Percentiles rank a stretch among this genome's conserved stretches.
phyloP scores from a whole-genome alignment of 2,329 filamentous ascomycete species.

The Blastomyces parvus region DNA sequence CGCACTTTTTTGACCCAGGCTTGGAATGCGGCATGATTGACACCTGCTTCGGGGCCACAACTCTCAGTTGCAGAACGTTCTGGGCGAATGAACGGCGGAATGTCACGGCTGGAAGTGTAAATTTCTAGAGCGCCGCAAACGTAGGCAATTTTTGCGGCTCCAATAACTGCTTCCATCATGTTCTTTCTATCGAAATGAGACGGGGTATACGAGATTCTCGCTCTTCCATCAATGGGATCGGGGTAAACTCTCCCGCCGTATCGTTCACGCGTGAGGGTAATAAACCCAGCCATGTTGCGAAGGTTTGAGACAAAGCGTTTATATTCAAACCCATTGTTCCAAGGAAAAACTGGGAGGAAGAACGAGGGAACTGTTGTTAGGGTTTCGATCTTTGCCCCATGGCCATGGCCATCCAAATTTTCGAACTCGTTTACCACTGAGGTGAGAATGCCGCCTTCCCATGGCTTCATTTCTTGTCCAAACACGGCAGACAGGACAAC shows the following conservation, averaged over 20 bases:
- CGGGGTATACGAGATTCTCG: slow-evolving; percentile 59
- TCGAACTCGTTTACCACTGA: slow-evolving; percentile 67
- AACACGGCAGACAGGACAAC: slow-evolving; percentile 50
- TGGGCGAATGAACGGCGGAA: slow-evolving; percentile 53
- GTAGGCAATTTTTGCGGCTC: slow-evolving; percentile 66
- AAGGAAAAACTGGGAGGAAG: slow-evolving; percentile 54
- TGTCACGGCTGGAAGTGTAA: slow-evolving; percentile 51
- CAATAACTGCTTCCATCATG: slow-evolving; percentile 61
- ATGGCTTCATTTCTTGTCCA: slow-evolving; percentile 58
- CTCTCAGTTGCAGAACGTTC: slow-evolving; percentile 13
- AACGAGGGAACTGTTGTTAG: slow-evolving; percentile 64
- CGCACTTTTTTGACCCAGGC: slow-evolving; percentile 46
- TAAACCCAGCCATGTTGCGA: slow-evolving; percentile 60
- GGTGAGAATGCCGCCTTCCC: slow-evolving; percentile 73
- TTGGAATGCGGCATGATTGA: slow-evolving; percentile 47
- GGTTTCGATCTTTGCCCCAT: slow-evolving; percentile 74
- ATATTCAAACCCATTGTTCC: slow-evolving; percentile 58
- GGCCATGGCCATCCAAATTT: slow-evolving; percentile 67
- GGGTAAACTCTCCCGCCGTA: slow-evolving; percentile 65
- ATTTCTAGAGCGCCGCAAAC: slow-evolving; percentile 74
- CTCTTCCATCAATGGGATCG: slow-evolving; percentile 57
- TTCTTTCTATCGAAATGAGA: slow-evolving; percentile 64
- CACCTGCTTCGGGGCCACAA: slow-evolving; percentile 30
- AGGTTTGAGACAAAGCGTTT: slow-evolving; percentile 63
- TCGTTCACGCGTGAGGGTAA: slow-evolving; percentile 65